Conservation (phyloP, 2,329 filamentous ascomycete genomes). For the Aspergillus novofumigatus region DNA sequence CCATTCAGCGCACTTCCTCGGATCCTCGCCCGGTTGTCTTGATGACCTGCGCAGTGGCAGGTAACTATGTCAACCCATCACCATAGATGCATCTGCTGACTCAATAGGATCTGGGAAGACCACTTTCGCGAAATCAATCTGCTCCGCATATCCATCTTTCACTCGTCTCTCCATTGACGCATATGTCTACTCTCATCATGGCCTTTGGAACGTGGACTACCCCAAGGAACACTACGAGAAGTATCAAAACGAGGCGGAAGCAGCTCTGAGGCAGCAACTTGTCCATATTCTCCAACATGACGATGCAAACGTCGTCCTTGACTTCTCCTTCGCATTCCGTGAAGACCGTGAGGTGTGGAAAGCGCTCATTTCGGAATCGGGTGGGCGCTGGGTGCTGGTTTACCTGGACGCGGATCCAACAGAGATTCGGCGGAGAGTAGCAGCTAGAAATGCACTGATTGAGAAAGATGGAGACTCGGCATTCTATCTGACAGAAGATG, state of each 20-base stretch:
- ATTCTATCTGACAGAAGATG: constrained; percentile 34
- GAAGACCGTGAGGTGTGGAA: too few species aligned
- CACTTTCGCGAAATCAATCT: background rate
- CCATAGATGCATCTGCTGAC: background rate
- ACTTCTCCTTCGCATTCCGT: too few species aligned
- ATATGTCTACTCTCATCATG: too few species aligned
- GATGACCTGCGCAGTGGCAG: background rate
- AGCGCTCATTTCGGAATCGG: too few species aligned
- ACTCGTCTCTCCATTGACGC: background rate
- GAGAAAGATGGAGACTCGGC: background rate
- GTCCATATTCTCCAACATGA: too few species aligned
- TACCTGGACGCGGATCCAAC: too few species aligned
- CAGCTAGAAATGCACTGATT: background rate
- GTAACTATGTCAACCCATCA: background rate
- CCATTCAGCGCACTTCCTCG: background rate
- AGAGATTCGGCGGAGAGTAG: background rate
- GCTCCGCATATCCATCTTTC: background rate
- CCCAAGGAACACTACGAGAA: too few species aligned
- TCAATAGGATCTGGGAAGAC: background rate
- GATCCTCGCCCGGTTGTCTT: background rate
- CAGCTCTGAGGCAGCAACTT: too few species aligned
- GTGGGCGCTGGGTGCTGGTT: too few species aligned
- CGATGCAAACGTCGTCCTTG: too few species aligned
- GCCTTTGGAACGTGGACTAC: too few species aligned
- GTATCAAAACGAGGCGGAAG: too few species aligned